Evolutionary conservation across 2,329 filamentous ascomycete genomes (phyloP).

Genomic region (Ophiostoma fasciatum): DNA sequence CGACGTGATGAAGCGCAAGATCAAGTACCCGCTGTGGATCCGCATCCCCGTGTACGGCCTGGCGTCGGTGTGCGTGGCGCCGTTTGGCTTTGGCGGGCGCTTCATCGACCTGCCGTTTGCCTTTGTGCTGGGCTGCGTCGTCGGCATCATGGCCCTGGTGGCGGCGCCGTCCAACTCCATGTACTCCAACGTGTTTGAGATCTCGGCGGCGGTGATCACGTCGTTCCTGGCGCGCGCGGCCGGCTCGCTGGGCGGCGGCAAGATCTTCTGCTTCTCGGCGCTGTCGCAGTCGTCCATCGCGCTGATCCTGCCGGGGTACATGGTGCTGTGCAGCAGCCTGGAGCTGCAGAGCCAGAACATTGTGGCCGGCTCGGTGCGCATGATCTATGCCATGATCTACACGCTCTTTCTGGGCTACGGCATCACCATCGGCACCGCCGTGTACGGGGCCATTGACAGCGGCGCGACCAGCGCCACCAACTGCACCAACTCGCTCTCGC

Average conservation of each 20-base stretch:
- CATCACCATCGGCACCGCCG: slow-evolving; percentile 49
- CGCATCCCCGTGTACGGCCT: slow-evolving; percentile 57
- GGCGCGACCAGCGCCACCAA: slow-evolving; percentile 30
- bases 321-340: slow-evolving; percentile 43
- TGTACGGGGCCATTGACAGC: slow-evolving; percentile 46
- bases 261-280: slow-evolving; percentile 56
- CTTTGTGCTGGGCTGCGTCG: slow-evolving; percentile 59
- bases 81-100: slow-evolving; percentile 65
- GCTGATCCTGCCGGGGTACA: slow-evolving; percentile 57
- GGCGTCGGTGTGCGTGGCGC: slow-evolving; percentile 61
- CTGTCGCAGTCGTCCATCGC: slow-evolving; percentile 61
- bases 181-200: slow-evolving; percentile 35
- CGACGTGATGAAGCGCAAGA: slow-evolving; percentile 30
- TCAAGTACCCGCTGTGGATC: slow-evolving; percentile 35
- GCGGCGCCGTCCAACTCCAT: slow-evolving; percentile 55
- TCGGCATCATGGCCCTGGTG: slow-evolving; percentile 61
- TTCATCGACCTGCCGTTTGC: slow-evolving; percentile 65
- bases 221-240: slow-evolving; percentile 56
- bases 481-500: slow-evolving; percentile 26
- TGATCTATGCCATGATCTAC: slow-evolving; percentile 63
- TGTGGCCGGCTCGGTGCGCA: slow-evolving; percentile 55
- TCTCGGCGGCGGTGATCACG: slow-evolving; percentile 41
- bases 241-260: slow-evolving; percentile 43
- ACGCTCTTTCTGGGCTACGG: slow-evolving; percentile 59
- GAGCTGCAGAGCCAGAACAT: slow-evolving; percentile 57